phyloP scores from a whole-genome alignment of 2,329 filamentous ascomycete genomes.

The Colletotrichum liriopes region DNA sequence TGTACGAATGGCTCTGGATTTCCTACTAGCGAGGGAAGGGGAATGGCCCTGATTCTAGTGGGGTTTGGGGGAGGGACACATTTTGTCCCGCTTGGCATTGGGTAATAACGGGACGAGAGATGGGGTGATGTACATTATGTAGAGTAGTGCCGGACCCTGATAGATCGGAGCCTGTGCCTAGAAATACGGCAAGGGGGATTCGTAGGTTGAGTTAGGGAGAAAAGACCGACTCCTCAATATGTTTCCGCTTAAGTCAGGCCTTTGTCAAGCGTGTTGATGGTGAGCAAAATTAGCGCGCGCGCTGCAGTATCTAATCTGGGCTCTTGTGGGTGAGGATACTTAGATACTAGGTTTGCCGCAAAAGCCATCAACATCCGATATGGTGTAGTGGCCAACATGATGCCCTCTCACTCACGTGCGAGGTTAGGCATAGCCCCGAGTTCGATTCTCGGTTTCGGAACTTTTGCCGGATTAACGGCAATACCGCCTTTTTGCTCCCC shows the following conservation, averaged over 20 bases:
- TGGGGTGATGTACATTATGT: not conserved
- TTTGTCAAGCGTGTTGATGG: not conserved
- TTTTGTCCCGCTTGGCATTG: not conserved
- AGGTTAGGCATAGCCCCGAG: slow-evolving; percentile 37
- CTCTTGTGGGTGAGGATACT: not conserved
- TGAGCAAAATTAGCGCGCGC: not conserved
- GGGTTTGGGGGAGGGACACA: not conserved
- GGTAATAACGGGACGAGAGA: not conserved
- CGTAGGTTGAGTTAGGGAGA: not conserved
- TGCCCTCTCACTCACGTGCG: slow-evolving; percentile 19
- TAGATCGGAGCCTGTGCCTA: too few relatives aligned
- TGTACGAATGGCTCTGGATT: not conserved
- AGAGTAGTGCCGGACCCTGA: not conserved
- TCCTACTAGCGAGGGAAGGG: not conserved
- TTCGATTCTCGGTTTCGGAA: slow-evolving; percentile 40
- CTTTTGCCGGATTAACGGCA: too few relatives aligned
- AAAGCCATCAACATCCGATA: slow-evolving; percentile 1
- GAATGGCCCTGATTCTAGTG: not conserved
- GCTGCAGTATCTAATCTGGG: not conserved
- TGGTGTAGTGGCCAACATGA: slow-evolving; percentile 40
- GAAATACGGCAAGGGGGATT: too few relatives aligned
- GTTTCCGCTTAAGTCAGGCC: not conserved
- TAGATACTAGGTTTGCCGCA: rapidly evolving
- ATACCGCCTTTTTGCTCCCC: not conserved
- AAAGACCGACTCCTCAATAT: not conserved